phyloP scores from a whole-genome alignment of 768 basidiomycete genomes.

The Guyanaporus albipodus region DNA sequence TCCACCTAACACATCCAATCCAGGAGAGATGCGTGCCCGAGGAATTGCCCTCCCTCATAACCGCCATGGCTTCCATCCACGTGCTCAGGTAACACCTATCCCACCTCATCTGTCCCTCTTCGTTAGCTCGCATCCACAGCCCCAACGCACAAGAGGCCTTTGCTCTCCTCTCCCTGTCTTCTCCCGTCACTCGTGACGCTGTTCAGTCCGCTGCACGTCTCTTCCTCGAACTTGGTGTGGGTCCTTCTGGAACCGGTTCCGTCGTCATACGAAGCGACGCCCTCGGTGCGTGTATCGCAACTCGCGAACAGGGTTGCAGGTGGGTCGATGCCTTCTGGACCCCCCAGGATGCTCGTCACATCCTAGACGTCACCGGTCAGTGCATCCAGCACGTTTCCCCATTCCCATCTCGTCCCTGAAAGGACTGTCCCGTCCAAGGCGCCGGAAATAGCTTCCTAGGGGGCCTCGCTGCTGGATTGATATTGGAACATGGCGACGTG shows the following conservation, averaged over 20 bases:
- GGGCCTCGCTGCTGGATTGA: slow-evolving; percentile 73
- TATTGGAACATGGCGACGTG: slow-evolving; percentile 52
- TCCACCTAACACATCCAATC: neutral
- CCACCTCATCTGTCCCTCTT: neutral
- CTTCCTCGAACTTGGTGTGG: slow-evolving; percentile 62
- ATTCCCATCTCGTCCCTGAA: slow-evolving; percentile 1
- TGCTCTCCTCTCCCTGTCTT: slow-evolving; percentile 54
- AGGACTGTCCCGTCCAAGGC: slow-evolving; percentile 40
- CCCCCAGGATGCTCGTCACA: slow-evolving; percentile 38
- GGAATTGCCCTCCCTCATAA: slow-evolving; percentile 64
- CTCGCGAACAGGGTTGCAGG: slow-evolving; percentile 34
- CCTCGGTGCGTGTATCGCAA: slow-evolving; percentile 66
- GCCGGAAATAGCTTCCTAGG: slow-evolving; percentile 92
- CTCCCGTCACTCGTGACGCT: slow-evolving; percentile 36
- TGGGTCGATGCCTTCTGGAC: slow-evolving; percentile 82
- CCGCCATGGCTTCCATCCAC: slow-evolving; percentile 54
- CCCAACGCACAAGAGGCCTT: slow-evolving; percentile 88
- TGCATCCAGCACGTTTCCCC: slow-evolving; percentile 5
- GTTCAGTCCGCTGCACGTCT: slow-evolving; percentile 65
- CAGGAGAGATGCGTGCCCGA: slow-evolving; percentile 78
- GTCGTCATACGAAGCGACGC: slow-evolving; percentile 75
- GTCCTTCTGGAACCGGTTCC: slow-evolving; percentile 44
- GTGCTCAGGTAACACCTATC: slow-evolving; percentile 59
- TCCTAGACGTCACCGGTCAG: slow-evolving; percentile 81
- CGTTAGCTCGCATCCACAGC: slow-evolving; percentile 34